phyloP scores from a whole-genome alignment of 305 asterid genomes.

The Striga hermonthica region DNA sequence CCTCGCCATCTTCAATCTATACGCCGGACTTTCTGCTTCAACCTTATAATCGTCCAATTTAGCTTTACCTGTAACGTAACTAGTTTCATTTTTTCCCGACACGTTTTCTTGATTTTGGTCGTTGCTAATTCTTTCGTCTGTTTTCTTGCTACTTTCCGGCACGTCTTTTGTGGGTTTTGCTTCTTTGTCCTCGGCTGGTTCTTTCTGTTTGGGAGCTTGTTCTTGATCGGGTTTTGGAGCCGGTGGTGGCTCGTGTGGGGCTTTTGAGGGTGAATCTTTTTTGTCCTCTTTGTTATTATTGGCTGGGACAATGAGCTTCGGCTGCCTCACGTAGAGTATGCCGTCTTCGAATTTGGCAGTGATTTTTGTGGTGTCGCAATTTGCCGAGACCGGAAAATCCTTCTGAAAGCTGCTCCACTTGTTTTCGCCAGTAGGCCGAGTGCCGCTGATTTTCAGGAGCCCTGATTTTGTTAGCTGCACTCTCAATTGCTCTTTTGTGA shows the following conservation, averaged over 20 bases:
- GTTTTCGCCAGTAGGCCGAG: constrained; percentile 37
- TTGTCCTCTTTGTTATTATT: constrained; percentile 31
- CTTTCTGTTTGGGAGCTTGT: not conserved
- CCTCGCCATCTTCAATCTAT: constrained; percentile 39
- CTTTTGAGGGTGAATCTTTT: not conserved
- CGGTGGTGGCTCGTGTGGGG: constrained; percentile 22
- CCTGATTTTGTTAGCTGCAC: constrained; percentile 43
- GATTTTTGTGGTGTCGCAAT: constrained; percentile 49
- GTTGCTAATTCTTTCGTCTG: constrained; percentile 4
- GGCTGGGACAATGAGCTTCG: constrained; percentile 47
- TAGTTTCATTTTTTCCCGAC: constrained; percentile 6
- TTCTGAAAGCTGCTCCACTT: constrained; percentile 46
- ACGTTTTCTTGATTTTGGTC: constrained; percentile 12
- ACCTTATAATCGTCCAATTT: constrained; percentile 21
- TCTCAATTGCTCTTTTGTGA: constrained; percentile 55
- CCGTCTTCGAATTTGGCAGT: constrained; percentile 62
- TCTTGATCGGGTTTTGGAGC: constrained; percentile 27
- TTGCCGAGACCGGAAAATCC: constrained; percentile 44
- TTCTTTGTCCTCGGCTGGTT: constrained; percentile 20
- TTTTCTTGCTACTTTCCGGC: constrained; percentile 2
- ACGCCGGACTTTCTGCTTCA: constrained; percentile 29
- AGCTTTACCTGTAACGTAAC: not conserved
- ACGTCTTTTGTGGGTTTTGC: constrained; percentile 16
- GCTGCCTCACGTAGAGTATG: constrained; percentile 44
- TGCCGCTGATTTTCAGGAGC: constrained; percentile 54